phyloP scores from a whole-genome alignment of 768 basidiomycete species.

The Cystofilobasidium macerans region DNA sequence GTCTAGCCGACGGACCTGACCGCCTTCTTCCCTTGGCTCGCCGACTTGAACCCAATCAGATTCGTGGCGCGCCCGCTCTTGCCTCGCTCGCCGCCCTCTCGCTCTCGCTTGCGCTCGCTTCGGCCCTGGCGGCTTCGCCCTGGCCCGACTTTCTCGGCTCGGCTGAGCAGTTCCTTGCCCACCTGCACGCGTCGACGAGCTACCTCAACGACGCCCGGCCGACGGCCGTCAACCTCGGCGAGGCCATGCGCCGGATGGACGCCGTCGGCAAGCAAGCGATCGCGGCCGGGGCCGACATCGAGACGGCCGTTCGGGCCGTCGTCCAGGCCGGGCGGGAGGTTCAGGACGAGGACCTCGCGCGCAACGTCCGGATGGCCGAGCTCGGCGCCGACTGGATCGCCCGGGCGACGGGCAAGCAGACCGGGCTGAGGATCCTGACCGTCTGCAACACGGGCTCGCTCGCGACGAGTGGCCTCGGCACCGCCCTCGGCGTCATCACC shows the following conservation, averaged over 20 bases:
- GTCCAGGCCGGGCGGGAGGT: slow-evolving; percentile 57
- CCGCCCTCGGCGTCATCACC: slow-evolving; percentile 86
- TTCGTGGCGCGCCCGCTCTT: slow-evolving; percentile 89
- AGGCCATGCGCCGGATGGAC: slow-evolving; percentile 63
- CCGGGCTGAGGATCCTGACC: slow-evolving; percentile 18
- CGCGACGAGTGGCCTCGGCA: slow-evolving; percentile 92
- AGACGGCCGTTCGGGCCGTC: slow-evolving; percentile 46
- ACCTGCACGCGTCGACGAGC: slow-evolving; percentile 53
- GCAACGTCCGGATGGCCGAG: slow-evolving; percentile 75
- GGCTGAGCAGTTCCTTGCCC: slow-evolving; percentile 44
- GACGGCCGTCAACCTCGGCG: slow-evolving; percentile 89
- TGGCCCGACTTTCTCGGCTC: slow-evolving; percentile 52
- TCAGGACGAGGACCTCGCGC: slow-evolving; percentile 74
- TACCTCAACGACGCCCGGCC: slow-evolving; percentile 80
- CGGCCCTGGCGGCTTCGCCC: slow-evolving; percentile 44
- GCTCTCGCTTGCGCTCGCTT: slow-evolving; percentile 54
- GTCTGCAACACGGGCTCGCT: slow-evolving; percentile 94
- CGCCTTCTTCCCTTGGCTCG: neutral
- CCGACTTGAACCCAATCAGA: slow-evolving; percentile 39
- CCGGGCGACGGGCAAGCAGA: slow-evolving; percentile 39
- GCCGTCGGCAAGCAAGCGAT: slow-evolving; percentile 33
- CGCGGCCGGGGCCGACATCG: slow-evolving; percentile 20
- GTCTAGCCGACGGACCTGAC: no score
- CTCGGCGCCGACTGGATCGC: slow-evolving; percentile 76
- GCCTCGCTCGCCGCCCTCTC: slow-evolving; percentile 80